Evolutionary conservation across 2,329 filamentous ascomycete species (phyloP), one percentile per base, ranked within the genome.

Genomic region (Paracoccidioides brasiliensis): DNA sequence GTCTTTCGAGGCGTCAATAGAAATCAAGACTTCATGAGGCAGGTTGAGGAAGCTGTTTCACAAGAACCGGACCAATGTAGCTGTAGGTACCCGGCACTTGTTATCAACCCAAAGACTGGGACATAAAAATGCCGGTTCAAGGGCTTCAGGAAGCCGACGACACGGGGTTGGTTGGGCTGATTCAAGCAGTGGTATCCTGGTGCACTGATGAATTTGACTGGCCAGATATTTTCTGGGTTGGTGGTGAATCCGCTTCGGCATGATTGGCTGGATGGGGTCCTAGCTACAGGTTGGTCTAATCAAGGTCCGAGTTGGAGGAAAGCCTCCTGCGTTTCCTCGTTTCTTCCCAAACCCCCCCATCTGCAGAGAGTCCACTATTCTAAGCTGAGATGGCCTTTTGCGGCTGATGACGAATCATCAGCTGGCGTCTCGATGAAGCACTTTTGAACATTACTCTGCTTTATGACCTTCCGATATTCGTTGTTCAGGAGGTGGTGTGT

Each of bases 61-160:
- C n/a, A n/a, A 22, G 33, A 49, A 32, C n/a, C 8, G 32, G 46
- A 7, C 4, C 5, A 35, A 3, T 8, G 37, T 42, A 41, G 53
- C 53, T 57, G 56, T 57, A 57, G 53, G 56, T 55, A 55, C 53
- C 56, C 56, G 53, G 30, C 48, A 28, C 32, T 38, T 57, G 46
- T 32, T 30, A 14, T 52, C 12, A 28, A 15, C 44, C 28, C 10
- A 48, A 1, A 53, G 49, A 28, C 38, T 42, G 41, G 32, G 53
- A 35, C 50, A 32, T 5, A 33, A 40, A 15, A 40, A 15, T 42
- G 9, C 42, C 28, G 10, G 35, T 42, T 45, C 50, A 42, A 35
- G 12, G 5, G 5, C 32, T 45, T 44, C n/a, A 8, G 33, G 42
- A 44, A 35, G 40, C 10, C 22, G 35, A 49, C 55, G 49, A 57